Conservation (phyloP, 345 rosid species). For the Eucalyptus polyanthemos region DNA sequence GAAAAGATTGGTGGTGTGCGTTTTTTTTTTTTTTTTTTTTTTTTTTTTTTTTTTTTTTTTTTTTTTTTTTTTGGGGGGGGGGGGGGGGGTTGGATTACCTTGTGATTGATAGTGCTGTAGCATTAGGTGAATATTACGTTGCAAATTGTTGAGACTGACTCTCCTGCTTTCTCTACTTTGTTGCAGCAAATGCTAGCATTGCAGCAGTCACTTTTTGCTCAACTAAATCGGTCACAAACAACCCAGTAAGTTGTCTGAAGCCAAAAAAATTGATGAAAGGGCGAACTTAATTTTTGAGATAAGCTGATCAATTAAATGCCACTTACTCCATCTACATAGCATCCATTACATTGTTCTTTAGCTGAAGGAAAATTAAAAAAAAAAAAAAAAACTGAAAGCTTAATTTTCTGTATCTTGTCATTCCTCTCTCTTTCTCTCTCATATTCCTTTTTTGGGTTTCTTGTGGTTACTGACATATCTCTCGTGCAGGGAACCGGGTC, state of each 20-base stretch:
- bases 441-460: not conserved
- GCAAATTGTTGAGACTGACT: not conserved
- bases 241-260: constrained; percentile 33
- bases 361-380: not conserved
- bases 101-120: not conserved
- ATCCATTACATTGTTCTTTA: not conserved
- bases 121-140: not conserved
- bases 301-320: not conserved
- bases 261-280: not conserved
- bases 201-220: constrained; percentile 67
- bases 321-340: not conserved
- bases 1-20: not conserved
- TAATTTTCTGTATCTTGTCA: not conserved
- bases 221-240: constrained; percentile 43
- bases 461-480: not conserved
- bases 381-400: not conserved
- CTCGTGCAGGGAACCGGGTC: constrained; percentile 37
- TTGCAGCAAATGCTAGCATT: constrained; percentile 45
- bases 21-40: too few relatives aligned
- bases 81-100: not conserved
- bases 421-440: not conserved
- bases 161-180: not conserved
- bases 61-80: too few relatives aligned
- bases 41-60: too few relatives aligned
- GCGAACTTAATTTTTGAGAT: not conserved